Base-by-base conservation (phyloP, 805 yeast genomes). In the Monosporozyma aerobia region DNA sequence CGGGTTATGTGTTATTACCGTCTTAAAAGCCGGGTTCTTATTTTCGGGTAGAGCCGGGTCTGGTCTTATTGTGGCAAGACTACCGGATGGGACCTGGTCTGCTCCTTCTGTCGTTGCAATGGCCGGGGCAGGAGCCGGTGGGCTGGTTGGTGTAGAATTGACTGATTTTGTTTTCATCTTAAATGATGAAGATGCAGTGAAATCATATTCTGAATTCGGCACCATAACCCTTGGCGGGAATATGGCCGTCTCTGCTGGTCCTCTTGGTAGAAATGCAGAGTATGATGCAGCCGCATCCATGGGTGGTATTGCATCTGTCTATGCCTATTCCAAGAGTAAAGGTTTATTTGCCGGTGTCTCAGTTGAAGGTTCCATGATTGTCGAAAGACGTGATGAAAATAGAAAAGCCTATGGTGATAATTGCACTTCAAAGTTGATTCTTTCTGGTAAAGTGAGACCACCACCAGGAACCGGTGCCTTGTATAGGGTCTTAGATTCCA, bases 111-210 rank as follows among this genome's bases (percentile, higher is more conserved):
- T 97, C 8, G 84, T 94, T 59, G 84, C 82, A 48, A 86, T 97
- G n/a, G 98, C 96, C 3, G 99, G 98, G 59, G 98, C 97, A 2
- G 99, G 99, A 62, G 97, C 94, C 3, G 99, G 99, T 53, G 99
- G 99, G 45, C 94, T 90, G 72, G 79, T 94, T 60, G 99, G 99
- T 40, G 94, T 96, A 9, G 99, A 94, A 67, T 73, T 94, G 62
- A 94, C 99, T 2, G 98, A 94, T 73, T 94, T 94, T 67, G 97
- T 94, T 23, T 94, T 94, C 67, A 90, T 94, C 54, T 77, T 94
- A 57, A 94, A 94, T 73, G 80, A 87, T 13, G 77, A 80, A 52
- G 80, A 90, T 2, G 99, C 99, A 1, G 99, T 94, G 44, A 88
- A 86, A 57, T 81, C 97, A 4, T 94, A 94, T 71, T 88, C 97